A percentile compares a stretch with the other conserved stretches of the same genome.
Conservation (phyloP, 1,284 basidiomycete species). For the Naganishia albida region DNA sequence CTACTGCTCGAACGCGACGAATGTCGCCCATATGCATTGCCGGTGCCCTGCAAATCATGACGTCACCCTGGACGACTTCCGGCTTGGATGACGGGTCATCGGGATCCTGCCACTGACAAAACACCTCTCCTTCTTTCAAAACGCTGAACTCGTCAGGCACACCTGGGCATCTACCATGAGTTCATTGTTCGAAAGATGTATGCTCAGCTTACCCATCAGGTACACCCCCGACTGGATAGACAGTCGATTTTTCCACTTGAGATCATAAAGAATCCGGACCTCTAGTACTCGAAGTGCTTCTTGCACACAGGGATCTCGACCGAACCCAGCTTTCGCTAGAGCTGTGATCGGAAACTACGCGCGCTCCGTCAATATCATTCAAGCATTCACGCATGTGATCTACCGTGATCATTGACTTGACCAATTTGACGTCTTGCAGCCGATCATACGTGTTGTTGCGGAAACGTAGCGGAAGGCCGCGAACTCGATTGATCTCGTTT, state of each 20-base stretch:
- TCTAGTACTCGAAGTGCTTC: constrained; percentile 48
- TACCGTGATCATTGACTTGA: constrained; percentile 9
- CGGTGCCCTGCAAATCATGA: constrained; percentile 51
- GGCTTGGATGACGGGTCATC: constrained; percentile 35
- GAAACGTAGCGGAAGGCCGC: constrained; percentile 42
- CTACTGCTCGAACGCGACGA: constrained; percentile 46
- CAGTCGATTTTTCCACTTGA: constrained; percentile 53
- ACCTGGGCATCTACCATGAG: constrained; percentile 35
- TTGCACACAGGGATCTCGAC: constrained; percentile 46
- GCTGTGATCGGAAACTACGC: constrained; percentile 35
- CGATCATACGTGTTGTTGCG: constrained; percentile 27
- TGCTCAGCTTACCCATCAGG: constrained; percentile 44
- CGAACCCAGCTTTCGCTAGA: constrained; percentile 45
- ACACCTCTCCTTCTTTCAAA: constrained; percentile 49
- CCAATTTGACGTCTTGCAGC: constrained; percentile 38
- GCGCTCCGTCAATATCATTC: neutral
- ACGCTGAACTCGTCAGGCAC: constrained; percentile 49
- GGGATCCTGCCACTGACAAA: constrained; percentile 49
- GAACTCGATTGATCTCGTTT: constrained; percentile 41
- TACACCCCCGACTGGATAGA: constrained; percentile 47
- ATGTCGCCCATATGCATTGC: constrained; percentile 48
- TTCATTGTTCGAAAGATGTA: neutral
- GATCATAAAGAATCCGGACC: constrained; percentile 47
- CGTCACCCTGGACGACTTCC: constrained; percentile 42
- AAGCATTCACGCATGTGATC: neutral